Conservation (phyloP, 352 stramenopile genomes). For the Peronosclerospora sorghi region DNA sequence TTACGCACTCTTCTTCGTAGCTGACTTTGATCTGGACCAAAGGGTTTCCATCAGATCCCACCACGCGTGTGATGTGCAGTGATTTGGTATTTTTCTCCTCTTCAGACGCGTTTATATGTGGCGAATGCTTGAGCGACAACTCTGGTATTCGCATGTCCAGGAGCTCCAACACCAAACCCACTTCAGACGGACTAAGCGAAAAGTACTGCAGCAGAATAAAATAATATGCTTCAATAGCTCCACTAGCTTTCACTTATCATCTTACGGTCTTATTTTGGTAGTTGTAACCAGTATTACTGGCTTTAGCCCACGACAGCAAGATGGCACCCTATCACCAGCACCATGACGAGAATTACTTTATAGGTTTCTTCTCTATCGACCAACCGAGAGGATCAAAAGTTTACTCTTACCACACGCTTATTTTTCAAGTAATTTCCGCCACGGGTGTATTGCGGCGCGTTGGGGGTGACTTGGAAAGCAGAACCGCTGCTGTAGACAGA, state of each 20-base stretch:
- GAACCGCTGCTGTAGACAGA: conserved; percentile 59
- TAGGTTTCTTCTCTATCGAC: neutral
- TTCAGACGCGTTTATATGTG: conserved; percentile 62
- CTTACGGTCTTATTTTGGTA: conserved; percentile 75
- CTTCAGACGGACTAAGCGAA: conserved; percentile 62
- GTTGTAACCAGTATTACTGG: conserved; percentile 58
- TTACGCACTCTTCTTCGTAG: conserved; percentile 36
- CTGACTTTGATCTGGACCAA: conserved; percentile 44
- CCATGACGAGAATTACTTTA: conserved; percentile 4
- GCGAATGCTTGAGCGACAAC: conserved; percentile 61
- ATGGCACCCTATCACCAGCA: conserved; percentile 45
- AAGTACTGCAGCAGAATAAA: conserved; percentile 51
- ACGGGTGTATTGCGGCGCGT: conserved; percentile 49
- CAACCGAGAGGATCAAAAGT: neutral
- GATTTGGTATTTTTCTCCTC: conserved; percentile 40
- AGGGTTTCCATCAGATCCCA: conserved; percentile 36
- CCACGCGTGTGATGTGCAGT: conserved; percentile 37
- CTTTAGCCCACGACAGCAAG: conserved; percentile 75
- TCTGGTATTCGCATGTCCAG: conserved; percentile 54
- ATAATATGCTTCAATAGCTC: conserved; percentile 1
- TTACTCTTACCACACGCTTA: conserved; percentile 52
- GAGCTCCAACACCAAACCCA: conserved; percentile 66
- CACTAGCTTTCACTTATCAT: neutral
- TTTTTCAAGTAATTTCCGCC: conserved; percentile 71
- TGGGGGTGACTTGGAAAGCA: conserved; percentile 64